Conservation (phyloP, 192 early-diverging fungal species). For the Phlyctochytrium bullatum region DNA sequence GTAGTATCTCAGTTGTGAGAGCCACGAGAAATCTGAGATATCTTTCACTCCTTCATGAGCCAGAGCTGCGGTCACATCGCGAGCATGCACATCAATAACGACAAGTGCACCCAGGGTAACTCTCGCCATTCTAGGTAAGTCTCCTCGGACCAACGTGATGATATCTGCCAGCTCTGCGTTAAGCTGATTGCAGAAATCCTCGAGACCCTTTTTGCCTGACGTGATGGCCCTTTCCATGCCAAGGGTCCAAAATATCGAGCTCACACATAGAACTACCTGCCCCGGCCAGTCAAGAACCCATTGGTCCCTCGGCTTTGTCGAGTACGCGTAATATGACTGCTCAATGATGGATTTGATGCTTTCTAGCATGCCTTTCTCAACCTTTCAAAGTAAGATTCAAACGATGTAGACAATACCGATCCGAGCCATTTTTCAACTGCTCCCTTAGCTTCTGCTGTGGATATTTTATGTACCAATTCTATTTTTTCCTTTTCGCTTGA, state of each 20-base stretch:
- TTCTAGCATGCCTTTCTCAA: constrained; percentile 57
- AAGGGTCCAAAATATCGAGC: constrained; percentile 59
- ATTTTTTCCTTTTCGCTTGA: constrained; percentile 60
- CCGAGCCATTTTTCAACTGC: constrained; percentile 61
- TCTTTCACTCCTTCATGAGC: constrained; percentile 45
- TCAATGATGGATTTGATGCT: constrained; percentile 51
- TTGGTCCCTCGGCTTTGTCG: constrained; percentile 45
- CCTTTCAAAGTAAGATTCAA: constrained; percentile 20
- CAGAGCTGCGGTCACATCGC: constrained; percentile 53
- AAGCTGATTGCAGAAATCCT: constrained; percentile 41
- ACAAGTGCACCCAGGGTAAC: constrained; percentile 60
- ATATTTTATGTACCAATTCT: constrained; percentile 47
- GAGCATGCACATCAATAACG: constrained; percentile 65
- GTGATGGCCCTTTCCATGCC: constrained; percentile 53
- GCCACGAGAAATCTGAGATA: constrained; percentile 57
- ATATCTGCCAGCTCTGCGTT: constrained; percentile 57
- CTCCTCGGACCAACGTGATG: constrained; percentile 57
- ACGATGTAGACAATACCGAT: constrained; percentile 16
- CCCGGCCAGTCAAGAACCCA: constrained; percentile 69
- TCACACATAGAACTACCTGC: constrained; percentile 60
- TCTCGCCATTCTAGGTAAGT: constrained; percentile 59
- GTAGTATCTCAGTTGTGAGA: constrained; percentile 61
- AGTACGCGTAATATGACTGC: constrained; percentile 51
- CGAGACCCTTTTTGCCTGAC: constrained; percentile 50
- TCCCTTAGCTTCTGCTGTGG: constrained; percentile 62